phyloP scores from a whole-genome alignment of 2,329 filamentous ascomycete species.

The Fusarium camptoceras region DNA sequence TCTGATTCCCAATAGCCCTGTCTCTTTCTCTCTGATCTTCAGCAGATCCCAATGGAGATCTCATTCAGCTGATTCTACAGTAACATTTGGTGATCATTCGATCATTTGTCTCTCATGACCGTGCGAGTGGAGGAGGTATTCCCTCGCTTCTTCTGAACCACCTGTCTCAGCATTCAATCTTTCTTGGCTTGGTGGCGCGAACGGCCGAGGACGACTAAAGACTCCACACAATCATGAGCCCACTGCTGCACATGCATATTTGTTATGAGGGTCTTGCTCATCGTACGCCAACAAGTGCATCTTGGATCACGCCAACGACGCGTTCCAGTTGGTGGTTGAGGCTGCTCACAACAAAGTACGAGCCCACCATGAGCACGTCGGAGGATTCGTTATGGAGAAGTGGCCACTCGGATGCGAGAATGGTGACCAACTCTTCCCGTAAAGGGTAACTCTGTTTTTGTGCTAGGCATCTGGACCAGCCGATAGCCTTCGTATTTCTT shows the following conservation, averaged over 20 bases:
- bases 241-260: constrained; percentile 27
- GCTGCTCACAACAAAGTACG: constrained; percentile 29
- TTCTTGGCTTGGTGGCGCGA: constrained; percentile 38
- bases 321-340: constrained; percentile 39
- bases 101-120: constrained; percentile 15
- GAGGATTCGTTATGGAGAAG: constrained; percentile 13
- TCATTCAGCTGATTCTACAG: neutral
- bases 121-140: constrained; percentile 18
- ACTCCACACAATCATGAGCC: constrained; percentile 34
- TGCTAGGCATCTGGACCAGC: constrained; percentile 28
- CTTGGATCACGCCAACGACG: constrained; percentile 23
- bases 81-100: neutral
- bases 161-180: constrained; percentile 4
- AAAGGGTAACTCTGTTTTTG: constrained; percentile 35
- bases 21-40: constrained; percentile 16
- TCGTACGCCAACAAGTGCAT: constrained; percentile 30
- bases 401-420: constrained; percentile 38
- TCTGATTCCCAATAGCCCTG: constrained; percentile 10
- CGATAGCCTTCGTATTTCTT: constrained; percentile 42
- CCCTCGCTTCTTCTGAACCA: constrained; percentile 19
- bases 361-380: constrained; percentile 35
- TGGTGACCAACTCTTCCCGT: constrained; percentile 33
- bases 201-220: constrained; percentile 14
- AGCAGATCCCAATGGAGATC: constrained; percentile 32
- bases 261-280: constrained; percentile 28